Evolutionary conservation across 1,284 basidiomycete species (phyloP), one percentile per base, ranked within the genome.

Genomic region (Sparassis latifolia): DNA sequence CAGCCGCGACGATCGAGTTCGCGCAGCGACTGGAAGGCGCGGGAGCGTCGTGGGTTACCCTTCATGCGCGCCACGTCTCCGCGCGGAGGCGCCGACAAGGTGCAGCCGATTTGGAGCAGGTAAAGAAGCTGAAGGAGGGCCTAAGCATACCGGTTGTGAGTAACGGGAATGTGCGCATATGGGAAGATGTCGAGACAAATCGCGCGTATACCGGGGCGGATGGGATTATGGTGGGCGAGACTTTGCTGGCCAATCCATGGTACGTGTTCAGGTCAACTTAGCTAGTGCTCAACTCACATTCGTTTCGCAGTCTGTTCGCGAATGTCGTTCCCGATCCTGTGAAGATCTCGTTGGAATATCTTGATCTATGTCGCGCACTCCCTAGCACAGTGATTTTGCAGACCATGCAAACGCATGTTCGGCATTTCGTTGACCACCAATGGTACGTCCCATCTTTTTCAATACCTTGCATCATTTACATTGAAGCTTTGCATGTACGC

Each of bases 181-280:
- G 75, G 67, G 64, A 66, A 33, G 82, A 90, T 61, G 62, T 89
- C 7, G 62, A 65, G 52, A 58, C 61, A 32, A 89, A 89, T 59
- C 60, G 76, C 45, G 59, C 63, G 5, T 66, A 67, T 42, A 88
- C 87, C 2, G 70, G 75, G n/a, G 84, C 85, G 41, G 79, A 86
- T 58, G 88, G 87, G 5, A 64, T 84, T 52, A 90, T 90, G 87
- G 82, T 89, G 2, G 88, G 84, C 5, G 86, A 90, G 63, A 76
- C 78, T 20, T 65, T 90, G 35, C 67, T 89, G 5, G 79, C 75
- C 30, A 85, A 88, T 65, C 85, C 87, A 33, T 80, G 76, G 86
- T 87, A 52, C 33, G 75, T 20, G 1, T 46, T 12, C 30, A 33
- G 30, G 20, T 44, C 30, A 20, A 44, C 2, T 31, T 10, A 31